These are phyloP conservation scores for Gossypium schwendimanii DNA, from an alignment of 441 rosid genomes.

Conservation along the genomic window DNA sequence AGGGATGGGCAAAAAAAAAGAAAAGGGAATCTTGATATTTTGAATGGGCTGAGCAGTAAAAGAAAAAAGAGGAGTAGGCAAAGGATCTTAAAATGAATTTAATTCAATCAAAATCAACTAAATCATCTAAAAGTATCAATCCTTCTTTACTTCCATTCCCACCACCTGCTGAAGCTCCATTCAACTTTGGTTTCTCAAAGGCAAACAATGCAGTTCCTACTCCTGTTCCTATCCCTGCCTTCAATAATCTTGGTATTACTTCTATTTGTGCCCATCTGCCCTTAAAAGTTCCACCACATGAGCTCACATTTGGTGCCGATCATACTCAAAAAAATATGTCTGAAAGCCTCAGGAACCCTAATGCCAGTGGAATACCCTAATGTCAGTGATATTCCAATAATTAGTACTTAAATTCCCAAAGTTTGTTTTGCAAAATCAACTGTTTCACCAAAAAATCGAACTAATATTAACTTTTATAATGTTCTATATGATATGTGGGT, in stretches of 20 bases:
- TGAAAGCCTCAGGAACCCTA: constrained; percentile 25
- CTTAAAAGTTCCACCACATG: constrained; percentile 36
- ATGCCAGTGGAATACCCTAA: constrained; percentile 32
- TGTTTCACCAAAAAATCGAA: too few species aligned
- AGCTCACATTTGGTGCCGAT: constrained; percentile 64
- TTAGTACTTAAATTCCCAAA: constrained; percentile 31
- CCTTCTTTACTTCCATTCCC: constrained; percentile 24
- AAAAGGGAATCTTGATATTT: too few species aligned
- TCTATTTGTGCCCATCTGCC: constrained; percentile 50
- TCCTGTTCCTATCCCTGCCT: constrained; percentile 37
- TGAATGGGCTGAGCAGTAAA: too few species aligned
- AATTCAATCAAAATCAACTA: too few species aligned
- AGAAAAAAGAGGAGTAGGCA: neutral
- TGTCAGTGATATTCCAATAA: constrained; percentile 59
- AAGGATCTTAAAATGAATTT: too few species aligned
- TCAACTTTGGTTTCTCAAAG: constrained; percentile 50
- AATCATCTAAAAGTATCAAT: constrained; percentile 21
- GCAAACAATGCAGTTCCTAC: constrained; percentile 28
- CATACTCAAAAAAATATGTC: constrained; percentile 23
- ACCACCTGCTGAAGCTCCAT: constrained; percentile 15
- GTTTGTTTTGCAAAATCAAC: too few species aligned
- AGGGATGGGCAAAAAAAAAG: too few species aligned
- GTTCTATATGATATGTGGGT: too few species aligned
- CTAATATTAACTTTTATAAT: too few species aligned
- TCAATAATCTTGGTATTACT: constrained; percentile 34